Evolutionary conservation across 305 asterid species (phyloP), one percentile per base, ranked within the genome.

Genomic region (Fraxinus baroniana): DNA sequence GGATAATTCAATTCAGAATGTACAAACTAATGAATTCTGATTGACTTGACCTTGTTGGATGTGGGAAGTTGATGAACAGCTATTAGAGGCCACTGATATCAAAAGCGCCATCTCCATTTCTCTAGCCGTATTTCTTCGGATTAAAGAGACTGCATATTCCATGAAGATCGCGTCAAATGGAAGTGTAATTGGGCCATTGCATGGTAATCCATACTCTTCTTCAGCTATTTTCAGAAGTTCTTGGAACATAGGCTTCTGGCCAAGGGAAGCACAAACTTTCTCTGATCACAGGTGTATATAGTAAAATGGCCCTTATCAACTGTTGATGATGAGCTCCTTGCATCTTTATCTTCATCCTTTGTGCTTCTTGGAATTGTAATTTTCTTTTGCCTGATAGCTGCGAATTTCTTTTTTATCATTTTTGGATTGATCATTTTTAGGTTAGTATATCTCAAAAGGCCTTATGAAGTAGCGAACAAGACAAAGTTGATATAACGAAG

Each of bases 161-260:
- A 46, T 1, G 52, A 68, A 52, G 5, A 60, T 41, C 66, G 39
- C 78, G 15, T 44, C 78, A 26, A 76, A 78, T n/a, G 74, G 74
- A 18, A 82, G 17, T 39, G 17, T 68, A 36, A 82, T 82, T 3
- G 82, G 82, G 24, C 74, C 85, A 22, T 77, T 57, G 5, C 73
- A 7, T 15, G 74, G 81, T 24, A 77, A 44, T 22, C 82, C 85
- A n/a, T 62, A 82, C 71, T 77, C 85, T 0, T 82, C 85, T 28
- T 77, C 85, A 8, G 85, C 77, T 57, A 77, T 64, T 30, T 46
- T 55, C 72, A 77, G 0, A 7, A 82, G 79, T 60, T 68, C 78
- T 55, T 37, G 35, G 75, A 82, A 68, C 4, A 78, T 13, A 4
- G 78, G 36, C 33, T 66, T 82, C 24, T 70, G n/a, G 55, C 55